phyloP scores from a whole-genome alignment of 805 yeast genomes.

The Zygotorulaspora florentina region DNA sequence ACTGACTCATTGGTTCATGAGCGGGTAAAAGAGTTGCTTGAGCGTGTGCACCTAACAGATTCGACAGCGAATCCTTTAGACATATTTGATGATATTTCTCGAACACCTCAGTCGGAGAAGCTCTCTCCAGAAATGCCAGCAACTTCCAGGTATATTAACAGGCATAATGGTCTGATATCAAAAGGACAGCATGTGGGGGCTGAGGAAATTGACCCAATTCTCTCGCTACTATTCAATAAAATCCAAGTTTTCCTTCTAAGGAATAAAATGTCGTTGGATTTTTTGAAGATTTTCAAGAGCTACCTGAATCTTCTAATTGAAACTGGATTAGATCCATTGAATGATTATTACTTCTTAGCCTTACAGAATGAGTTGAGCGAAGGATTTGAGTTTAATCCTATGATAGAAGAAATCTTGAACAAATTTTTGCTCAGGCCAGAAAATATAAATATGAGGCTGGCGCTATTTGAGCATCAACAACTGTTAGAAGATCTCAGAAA shows the following conservation, averaged over 20 bases:
- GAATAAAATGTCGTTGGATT: slow-evolving; percentile 25
- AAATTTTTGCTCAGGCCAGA: slow-evolving; percentile 26
- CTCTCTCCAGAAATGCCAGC: neutral
- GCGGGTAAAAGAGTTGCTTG: slow-evolving; percentile 14
- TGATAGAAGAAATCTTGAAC: slow-evolving; percentile 17
- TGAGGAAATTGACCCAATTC: slow-evolving; percentile 7
- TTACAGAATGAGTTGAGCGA: slow-evolving; percentile 24
- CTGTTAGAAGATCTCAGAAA: slow-evolving; percentile 6
- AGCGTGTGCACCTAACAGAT: slow-evolving; percentile 7
- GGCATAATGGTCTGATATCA: neutral
- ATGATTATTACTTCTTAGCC: slow-evolving; percentile 20
- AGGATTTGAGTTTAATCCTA: slow-evolving; percentile 15
- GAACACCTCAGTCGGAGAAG: neutral
- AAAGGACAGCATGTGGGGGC: neutral
- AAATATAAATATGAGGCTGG: slow-evolving; percentile 23
- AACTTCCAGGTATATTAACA: neutral
- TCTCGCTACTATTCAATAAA: slow-evolving; percentile 20
- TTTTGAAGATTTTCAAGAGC: slow-evolving; percentile 23
- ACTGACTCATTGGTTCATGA: slow-evolving; percentile 20
- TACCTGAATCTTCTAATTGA: slow-evolving; percentile 19
- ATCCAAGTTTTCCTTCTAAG: slow-evolving; percentile 26
- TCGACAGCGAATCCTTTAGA: slow-evolving; percentile 1
- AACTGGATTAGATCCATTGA: slow-evolving; percentile 20
- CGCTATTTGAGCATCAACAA: slow-evolving; percentile 18
- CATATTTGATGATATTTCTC: neutral